These are phyloP conservation scores for Paradendryphiella salina DNA, from an alignment of 2,329 filamentous ascomycete genomes.

Conservation along the genomic window DNA sequence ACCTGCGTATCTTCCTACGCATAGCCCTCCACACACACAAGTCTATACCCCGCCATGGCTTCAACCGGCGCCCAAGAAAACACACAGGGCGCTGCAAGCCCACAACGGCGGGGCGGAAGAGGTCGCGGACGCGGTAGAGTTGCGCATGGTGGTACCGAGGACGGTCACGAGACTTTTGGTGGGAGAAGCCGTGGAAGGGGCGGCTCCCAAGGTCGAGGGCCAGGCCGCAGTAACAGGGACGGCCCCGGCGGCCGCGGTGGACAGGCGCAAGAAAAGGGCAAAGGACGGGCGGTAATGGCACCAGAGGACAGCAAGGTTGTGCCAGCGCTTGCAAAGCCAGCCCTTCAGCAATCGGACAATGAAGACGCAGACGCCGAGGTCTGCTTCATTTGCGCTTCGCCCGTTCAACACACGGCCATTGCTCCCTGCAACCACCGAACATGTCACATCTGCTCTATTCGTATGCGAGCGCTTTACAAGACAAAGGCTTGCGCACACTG, in stretches of 20 bases:
- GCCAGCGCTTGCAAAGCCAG: conserved; percentile 6
- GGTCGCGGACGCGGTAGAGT: conserved; percentile 41
- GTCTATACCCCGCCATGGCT: conserved; percentile 40
- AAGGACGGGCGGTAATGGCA: conserved; percentile 21
- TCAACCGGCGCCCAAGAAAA: conserved; percentile 30
- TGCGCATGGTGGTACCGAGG: conserved; percentile 21
- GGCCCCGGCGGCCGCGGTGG: conserved; percentile 35
- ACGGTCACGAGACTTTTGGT: conserved; percentile 24
- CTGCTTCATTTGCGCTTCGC: conserved; percentile 97
- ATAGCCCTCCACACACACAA: conserved; percentile 3
- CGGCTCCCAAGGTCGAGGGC: conserved; percentile 39
- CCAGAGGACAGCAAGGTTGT: conserved; percentile 12
- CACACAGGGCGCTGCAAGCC: conserved; percentile 31
- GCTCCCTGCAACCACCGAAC: conserved; percentile 95
- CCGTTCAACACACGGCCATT: conserved; percentile 82
- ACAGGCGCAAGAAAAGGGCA: conserved; percentile 35
- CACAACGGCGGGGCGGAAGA: conserved; percentile 36
- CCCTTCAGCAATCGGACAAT: conserved; percentile 14
- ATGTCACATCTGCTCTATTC: conserved; percentile 91
- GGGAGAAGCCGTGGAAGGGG: conserved; percentile 44
- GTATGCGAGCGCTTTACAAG: conserved; percentile 92
- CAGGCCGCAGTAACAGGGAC: conserved; percentile 40
- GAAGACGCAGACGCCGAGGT: conserved; percentile 64
- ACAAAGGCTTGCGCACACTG: conserved; percentile 97
- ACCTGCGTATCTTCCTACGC: background rate